A percentile compares a stretch with the other conserved stretches of the same genome.
phyloP scores from a whole-genome alignment of 352 stramenopile species.

The Phytopythium chamaehyphon region DNA sequence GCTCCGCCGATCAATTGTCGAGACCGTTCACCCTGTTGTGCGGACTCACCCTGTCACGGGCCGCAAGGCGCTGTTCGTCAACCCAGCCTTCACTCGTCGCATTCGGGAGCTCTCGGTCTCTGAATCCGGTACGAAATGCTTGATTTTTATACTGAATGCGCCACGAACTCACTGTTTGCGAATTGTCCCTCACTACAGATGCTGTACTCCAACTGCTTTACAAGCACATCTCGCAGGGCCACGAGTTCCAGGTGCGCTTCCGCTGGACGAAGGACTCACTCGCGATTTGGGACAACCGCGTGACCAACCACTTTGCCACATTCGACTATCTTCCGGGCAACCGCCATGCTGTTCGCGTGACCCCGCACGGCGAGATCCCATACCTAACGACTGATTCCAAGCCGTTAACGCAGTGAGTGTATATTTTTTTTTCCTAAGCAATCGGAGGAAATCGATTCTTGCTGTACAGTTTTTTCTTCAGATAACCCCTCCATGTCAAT shows the following conservation, averaged over 20 bases:
- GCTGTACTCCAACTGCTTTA: constrained; percentile 13
- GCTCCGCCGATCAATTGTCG: constrained; percentile 14
- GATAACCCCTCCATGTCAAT: too few species aligned
- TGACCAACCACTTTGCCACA: constrained; percentile 25
- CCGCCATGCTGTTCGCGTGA: constrained; percentile 29
- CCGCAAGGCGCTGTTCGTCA: constrained; percentile 30
- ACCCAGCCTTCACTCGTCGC: constrained; percentile 21
- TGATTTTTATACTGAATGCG: too few species aligned
- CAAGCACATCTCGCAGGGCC: constrained; percentile 21
- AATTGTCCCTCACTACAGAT: not conserved
- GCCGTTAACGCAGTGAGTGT: not conserved
- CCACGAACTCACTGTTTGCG: not conserved
- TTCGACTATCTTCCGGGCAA: constrained; percentile 38
- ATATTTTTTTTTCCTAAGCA: too few species aligned
- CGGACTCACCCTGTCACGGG: constrained; percentile 28
- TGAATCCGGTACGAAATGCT: constrained; percentile 26
- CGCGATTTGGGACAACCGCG: constrained; percentile 32
- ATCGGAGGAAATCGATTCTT: too few species aligned
- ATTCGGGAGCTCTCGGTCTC: constrained; percentile 21
- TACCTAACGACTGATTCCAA: constrained; percentile 4
- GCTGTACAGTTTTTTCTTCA: too few species aligned
- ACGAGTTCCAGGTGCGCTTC: constrained; percentile 38
- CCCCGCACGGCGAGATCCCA: constrained; percentile 25
- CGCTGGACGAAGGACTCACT: constrained; percentile 25
- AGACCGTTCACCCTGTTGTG: constrained; percentile 21